phyloP scores from a whole-genome alignment of 371 early-diverging fungal species.

The Mortierella sp. region DNA sequence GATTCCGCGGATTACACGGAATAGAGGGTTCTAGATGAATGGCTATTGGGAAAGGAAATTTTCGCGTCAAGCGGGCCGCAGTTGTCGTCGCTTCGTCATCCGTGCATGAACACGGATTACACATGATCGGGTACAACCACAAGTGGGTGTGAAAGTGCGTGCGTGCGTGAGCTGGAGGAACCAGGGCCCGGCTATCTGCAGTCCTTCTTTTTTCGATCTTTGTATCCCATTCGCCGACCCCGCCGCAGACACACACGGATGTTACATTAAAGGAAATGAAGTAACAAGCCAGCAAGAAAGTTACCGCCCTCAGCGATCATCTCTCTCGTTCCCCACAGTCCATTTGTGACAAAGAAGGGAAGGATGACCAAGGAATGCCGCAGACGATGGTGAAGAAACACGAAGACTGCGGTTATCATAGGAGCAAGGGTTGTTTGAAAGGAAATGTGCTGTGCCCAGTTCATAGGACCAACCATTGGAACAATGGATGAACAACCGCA shows the following conservation, averaged over 20 bases:
- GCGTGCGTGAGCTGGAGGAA: not conserved
- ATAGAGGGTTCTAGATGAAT: slow-evolving; percentile 10
- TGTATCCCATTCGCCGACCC: slow-evolving; percentile 13
- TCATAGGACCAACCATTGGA: too few relatives aligned
- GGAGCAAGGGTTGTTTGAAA: too few relatives aligned
- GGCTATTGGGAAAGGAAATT: slow-evolving; percentile 2
- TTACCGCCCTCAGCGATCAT: too few relatives aligned
- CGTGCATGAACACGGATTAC: not conserved
- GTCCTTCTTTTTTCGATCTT: not conserved
- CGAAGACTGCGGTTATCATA: too few relatives aligned
- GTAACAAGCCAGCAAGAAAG: too few relatives aligned
- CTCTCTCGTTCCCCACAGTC: too few relatives aligned
- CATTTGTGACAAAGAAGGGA: too few relatives aligned
- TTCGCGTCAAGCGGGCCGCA: not conserved
- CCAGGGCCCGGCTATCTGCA: not conserved
- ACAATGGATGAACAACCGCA: not conserved
- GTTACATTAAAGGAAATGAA: slow-evolving; percentile 18
- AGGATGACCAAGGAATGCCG: too few relatives aligned
- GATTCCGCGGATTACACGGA: too few relatives aligned
- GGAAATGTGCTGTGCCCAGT: too few relatives aligned
- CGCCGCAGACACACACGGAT: slow-evolving; percentile 5
- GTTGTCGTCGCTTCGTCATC: too few relatives aligned
- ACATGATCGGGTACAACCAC: not conserved
- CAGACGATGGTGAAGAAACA: too few relatives aligned
- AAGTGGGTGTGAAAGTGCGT: not conserved